Evolutionary conservation across 202 grass and related monocot genomes (phyloP).

Genomic region (Cymbopogon flexuosus): DNA sequence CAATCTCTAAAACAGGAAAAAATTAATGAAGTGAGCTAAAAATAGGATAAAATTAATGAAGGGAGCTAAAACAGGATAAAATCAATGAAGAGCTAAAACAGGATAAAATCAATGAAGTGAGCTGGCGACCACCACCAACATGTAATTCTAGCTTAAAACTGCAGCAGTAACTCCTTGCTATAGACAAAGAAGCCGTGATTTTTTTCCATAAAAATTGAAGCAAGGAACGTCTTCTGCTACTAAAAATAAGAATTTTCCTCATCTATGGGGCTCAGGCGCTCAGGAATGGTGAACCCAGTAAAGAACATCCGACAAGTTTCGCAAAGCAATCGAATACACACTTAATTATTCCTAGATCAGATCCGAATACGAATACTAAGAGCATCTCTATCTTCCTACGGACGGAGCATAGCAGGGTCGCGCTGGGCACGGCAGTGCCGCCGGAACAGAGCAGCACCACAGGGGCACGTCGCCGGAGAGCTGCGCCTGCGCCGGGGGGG

Average conservation of each 20-base stretch:
- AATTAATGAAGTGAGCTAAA: not conserved
- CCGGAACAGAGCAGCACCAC: too few relatives aligned
- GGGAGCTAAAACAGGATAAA: not conserved
- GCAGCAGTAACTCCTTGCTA: not conserved
- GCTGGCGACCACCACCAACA: not conserved
- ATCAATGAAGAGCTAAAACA: conserved; percentile 22
- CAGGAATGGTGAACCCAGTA: not conserved
- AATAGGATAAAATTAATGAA: not conserved
- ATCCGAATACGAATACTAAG: too few relatives aligned
- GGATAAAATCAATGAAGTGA: not conserved
- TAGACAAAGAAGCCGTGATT: not conserved
- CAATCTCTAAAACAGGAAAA: conserved; percentile 22
- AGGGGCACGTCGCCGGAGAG: too few relatives aligned
- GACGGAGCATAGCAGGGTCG: too few relatives aligned
- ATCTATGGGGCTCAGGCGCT: not conserved
- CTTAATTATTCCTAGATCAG: too few relatives aligned
- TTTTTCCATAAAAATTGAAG: not conserved
- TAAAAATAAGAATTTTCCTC: conserved; percentile 7
- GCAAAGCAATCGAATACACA: too few relatives aligned
- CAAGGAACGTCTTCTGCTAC: not conserved
- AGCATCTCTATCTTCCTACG: too few relatives aligned
- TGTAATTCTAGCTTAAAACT: not conserved
- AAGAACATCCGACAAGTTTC: not conserved
- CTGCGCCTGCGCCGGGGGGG: too few relatives aligned
- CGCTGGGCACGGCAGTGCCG: too few relatives aligned